Evolutionary conservation across 2,329 filamentous ascomycete species (phyloP).

Genomic region (Xylariomycetidae sp.): DNA sequence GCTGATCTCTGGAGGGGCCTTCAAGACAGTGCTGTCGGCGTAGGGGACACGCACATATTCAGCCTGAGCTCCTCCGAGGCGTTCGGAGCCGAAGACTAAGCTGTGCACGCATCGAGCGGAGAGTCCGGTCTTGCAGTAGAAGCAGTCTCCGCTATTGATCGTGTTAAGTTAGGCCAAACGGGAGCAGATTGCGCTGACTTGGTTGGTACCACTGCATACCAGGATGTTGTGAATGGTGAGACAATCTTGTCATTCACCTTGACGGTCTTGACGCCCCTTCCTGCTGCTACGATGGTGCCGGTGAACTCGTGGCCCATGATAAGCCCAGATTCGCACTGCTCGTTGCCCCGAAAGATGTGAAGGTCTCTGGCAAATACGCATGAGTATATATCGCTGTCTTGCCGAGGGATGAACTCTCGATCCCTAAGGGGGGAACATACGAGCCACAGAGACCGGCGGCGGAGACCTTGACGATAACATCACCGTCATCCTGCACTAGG

Average conservation of each 20-base stretch:
- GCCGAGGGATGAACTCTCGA: too few species aligned
- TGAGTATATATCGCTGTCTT: too few species aligned
- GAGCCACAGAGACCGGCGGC: slow-evolving; percentile 85
- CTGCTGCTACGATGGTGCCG: slow-evolving; percentile 6
- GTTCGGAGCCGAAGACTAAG: slow-evolving; percentile 10
- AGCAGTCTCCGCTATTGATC: slow-evolving; percentile 12
- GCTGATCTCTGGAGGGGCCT: slow-evolving; percentile 7
- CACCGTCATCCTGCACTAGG: slow-evolving; percentile 65
- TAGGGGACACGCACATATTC: slow-evolving; percentile 12
- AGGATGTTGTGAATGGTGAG: slow-evolving; percentile 10
- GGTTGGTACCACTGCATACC: too few species aligned
- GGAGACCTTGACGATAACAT: slow-evolving; percentile 78
- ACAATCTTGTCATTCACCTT: slow-evolving; percentile 8
- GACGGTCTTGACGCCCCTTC: slow-evolving; percentile 5
- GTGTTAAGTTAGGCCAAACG: too few species aligned
- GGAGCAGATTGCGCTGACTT: too few species aligned
- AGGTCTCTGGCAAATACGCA: slow-evolving; percentile 13
- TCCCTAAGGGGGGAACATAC: slow-evolving; percentile 51
- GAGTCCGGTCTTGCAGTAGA: slow-evolving; percentile 9
- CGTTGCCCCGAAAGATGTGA: slow-evolving; percentile 12
- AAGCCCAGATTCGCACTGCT: slow-evolving; percentile 10
- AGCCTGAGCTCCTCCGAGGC: slow-evolving; percentile 12
- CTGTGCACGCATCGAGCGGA: slow-evolving; percentile 12
- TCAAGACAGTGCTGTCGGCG: slow-evolving; percentile 10
- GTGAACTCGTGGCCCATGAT: slow-evolving; percentile 16